Evolutionary conservation across 2,329 filamentous ascomycete species (phyloP).

Genomic region (Trichoderma sp.): DNA sequence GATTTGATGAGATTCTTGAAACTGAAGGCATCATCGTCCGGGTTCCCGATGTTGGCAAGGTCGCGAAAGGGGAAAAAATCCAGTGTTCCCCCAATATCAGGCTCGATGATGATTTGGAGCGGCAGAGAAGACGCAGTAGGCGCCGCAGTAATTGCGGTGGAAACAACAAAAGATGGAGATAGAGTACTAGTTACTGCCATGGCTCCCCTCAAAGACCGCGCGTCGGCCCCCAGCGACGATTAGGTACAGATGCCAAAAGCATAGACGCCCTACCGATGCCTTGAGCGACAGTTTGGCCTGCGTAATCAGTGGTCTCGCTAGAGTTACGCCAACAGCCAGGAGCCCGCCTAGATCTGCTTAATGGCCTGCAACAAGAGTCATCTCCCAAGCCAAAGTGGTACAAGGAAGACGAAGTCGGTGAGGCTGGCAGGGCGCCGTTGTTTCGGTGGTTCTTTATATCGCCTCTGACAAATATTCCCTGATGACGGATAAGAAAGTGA

Average conservation of each 20-base stretch:
- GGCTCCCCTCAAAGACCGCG: neutral
- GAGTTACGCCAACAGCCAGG: neutral
- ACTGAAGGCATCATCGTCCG: constrained; percentile 29
- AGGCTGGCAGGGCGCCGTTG: neutral
- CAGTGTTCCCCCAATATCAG: constrained; percentile 32
- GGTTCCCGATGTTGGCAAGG: constrained; percentile 31
- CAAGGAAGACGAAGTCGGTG: constrained; percentile 14
- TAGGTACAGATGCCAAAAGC: neutral
- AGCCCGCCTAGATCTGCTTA: neutral
- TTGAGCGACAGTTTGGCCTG: neutral
- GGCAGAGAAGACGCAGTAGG: constrained; percentile 20
- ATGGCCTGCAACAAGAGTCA: neutral
- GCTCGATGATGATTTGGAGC: constrained; percentile 31
- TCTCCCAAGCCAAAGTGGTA: neutral
- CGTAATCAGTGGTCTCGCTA: neutral
- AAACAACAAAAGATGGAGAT: neutral
- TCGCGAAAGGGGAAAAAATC: constrained; percentile 40
- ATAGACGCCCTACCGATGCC: constrained; percentile 1
- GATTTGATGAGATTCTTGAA: constrained; percentile 36
- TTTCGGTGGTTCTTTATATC: constrained; percentile 5
- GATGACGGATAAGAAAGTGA: constrained; percentile 12
- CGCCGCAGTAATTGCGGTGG: constrained; percentile 24
- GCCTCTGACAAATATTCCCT: constrained; percentile 13
- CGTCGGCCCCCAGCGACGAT: constrained; percentile 2
- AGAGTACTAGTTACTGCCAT: constrained; percentile 13